Evolutionary conservation across 495 filamentous ascomycete species (phyloP), one percentile per base, ranked within the genome.

Genomic region (Daldinia concentrica): DNA sequence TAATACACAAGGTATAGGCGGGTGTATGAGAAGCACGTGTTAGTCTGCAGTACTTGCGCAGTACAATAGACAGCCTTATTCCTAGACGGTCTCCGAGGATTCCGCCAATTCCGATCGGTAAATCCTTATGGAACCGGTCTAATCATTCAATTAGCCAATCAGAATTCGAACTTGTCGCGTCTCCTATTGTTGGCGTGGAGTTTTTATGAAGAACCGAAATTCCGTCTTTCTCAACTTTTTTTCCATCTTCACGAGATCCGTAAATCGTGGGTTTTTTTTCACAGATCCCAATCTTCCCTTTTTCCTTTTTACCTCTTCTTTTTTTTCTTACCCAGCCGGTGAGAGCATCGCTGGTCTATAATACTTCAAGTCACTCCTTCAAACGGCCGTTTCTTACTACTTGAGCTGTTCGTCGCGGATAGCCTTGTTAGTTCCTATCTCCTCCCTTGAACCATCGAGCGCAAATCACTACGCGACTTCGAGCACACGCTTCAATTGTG

Each of bases 351-450:
- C 39, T 14, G 62, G 68, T 32, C 37, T 39, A 8, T 64, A 66
- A 61, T 66, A 57, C 15, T 62, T 66, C 62, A 5, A 58, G 79
- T 81, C 79, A 70, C 72, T 80, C 77, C 76, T 81, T 81, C 59
- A 69, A 64, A 54, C 58, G 50, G 67, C 43, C 54, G 9, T 63
- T 68, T 69, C 45, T 64, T 64, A 58, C 66, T 32, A 37, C 37
- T 29, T 17, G 57, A 26, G 45, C 41, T 24, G 27, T 48, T 68
- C 43, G 64, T 70, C 66, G 59, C 45, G 30, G 15, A 50, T 36
- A 65, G 37, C 30, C 63, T 69, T 43, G 55, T 32, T 54, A 34
- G 22, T 60, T 39, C 63, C 30, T 62, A 32, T 60, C 62, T 37
- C 15, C 24, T 37, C 15, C 24, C 7, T 22, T 56, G 30, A 52